A percentile compares a stretch with the other conserved stretches of the same genome.
Conservation (phyloP, 306 rosid species). For the Acacia acuminata region DNA sequence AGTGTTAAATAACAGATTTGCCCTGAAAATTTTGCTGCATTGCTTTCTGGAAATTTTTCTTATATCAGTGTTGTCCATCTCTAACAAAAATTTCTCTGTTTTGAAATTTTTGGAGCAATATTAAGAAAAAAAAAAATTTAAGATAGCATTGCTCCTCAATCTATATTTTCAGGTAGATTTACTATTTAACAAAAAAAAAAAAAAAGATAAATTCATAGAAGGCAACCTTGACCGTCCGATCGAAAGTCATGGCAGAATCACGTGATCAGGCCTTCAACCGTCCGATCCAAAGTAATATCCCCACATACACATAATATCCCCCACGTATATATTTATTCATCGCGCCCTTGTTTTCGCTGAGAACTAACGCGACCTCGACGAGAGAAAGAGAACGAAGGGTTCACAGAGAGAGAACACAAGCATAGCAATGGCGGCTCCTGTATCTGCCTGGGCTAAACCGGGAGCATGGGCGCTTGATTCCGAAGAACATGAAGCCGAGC, state of each 20-base stretch:
- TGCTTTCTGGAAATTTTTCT: no score
- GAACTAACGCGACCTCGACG: slow-evolving; percentile 35
- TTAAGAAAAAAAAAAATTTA: no score
- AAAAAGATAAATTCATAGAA: not conserved
- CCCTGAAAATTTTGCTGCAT: no score
- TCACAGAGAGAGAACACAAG: not conserved
- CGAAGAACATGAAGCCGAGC: slow-evolving; percentile 77
- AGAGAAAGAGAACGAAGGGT: not conserved
- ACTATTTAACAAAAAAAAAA: no score
- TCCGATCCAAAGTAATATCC: not conserved
- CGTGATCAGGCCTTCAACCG: not conserved
- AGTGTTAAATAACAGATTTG: no score
- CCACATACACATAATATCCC: not conserved
- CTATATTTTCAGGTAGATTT: no score
- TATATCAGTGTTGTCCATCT: no score
- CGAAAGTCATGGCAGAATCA: not conserved
- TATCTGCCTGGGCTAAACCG: slow-evolving; percentile 92
- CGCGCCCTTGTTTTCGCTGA: not conserved
- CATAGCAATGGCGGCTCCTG: slow-evolving; percentile 82
- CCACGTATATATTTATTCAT: not conserved
- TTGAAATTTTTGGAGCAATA: no score
- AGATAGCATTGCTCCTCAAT: no score
- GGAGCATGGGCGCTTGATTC: slow-evolving; percentile 94
- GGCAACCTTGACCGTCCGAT: not conserved
- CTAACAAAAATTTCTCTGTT: no score